phyloP scores from a whole-genome alignment of 1,284 basidiomycete species.

The Lignosus rhinocerotis region DNA sequence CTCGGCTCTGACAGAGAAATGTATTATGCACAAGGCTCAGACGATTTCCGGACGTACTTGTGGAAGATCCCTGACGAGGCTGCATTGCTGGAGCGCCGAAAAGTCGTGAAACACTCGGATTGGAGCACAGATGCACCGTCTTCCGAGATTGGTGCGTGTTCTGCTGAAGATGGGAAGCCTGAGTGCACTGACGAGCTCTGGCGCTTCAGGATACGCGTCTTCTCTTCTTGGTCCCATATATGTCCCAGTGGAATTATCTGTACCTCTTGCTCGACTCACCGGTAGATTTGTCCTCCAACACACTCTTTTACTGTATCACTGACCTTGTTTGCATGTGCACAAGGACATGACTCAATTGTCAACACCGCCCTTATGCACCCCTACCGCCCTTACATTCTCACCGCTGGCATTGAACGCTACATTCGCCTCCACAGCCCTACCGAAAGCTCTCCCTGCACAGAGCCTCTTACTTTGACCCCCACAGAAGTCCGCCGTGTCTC shows the following conservation, averaged over 20 bases:
- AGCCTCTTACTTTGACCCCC: slow-evolving; percentile 44
- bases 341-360: slow-evolving; percentile 74
- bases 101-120: slow-evolving; percentile 40
- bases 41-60: slow-evolving; percentile 79
- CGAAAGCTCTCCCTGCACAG: slow-evolving; percentile 47
- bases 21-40: slow-evolving; percentile 73
- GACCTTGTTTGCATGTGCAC: background rate
- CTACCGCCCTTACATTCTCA: slow-evolving; percentile 61
- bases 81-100: slow-evolving; percentile 45
- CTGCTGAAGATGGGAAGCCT: background rate
- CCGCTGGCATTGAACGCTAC: slow-evolving; percentile 70
- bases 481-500: slow-evolving; percentile 47
- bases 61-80: slow-evolving; percentile 66
- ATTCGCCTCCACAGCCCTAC: slow-evolving; percentile 71
- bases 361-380: slow-evolving; percentile 76
- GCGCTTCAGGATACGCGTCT: slow-evolving; percentile 49
- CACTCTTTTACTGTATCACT: background rate
- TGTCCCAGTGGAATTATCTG: slow-evolving; percentile 56
- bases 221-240: slow-evolving; percentile 38
- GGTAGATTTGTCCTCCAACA: slow-evolving; percentile 38
- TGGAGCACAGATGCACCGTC: slow-evolving; percentile 40
- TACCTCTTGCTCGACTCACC: slow-evolving; percentile 54
- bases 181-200: background rate
- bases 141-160: slow-evolving; percentile 40
- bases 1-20: slow-evolving; percentile 50